Conservation (phyloP, 2,329 filamentous ascomycete species). For the Aspergillus fumigatiaffinis region DNA sequence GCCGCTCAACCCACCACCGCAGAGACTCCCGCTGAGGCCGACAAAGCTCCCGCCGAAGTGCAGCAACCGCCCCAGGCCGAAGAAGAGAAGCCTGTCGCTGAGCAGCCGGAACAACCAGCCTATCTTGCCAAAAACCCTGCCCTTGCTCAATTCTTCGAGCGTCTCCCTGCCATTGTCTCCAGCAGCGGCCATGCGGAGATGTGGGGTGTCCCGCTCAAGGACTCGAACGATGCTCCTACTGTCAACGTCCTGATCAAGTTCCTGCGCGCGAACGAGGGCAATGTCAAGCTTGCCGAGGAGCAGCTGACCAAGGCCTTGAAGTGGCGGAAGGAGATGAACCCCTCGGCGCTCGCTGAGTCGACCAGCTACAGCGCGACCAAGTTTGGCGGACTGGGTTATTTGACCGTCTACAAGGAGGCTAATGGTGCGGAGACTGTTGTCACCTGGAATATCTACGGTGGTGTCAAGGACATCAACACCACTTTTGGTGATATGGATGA, state of each 20-base stretch:
- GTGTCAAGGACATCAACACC: conserved; percentile 71
- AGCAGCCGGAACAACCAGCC: conserved; percentile 27
- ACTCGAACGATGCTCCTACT: conserved; percentile 61
- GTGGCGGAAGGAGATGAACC: conserved; percentile 77
- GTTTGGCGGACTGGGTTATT: conserved; percentile 75
- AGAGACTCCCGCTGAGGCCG: conserved; percentile 4
- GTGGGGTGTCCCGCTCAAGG: conserved; percentile 72
- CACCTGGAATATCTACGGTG: conserved; percentile 92
- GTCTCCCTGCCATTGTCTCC: conserved; percentile 56
- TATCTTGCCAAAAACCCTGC: conserved; percentile 38
- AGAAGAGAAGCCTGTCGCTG: not conserved
- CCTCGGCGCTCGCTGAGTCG: conserved; percentile 60
- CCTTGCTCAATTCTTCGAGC: conserved; percentile 55
- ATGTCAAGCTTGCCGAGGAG: conserved; percentile 67
- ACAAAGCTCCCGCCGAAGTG: conserved; percentile 5
- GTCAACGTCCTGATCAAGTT: conserved; percentile 89
- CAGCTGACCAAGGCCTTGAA: conserved; percentile 76
- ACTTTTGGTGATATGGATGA: conserved; percentile 80
- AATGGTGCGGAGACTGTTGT: conserved; percentile 58
- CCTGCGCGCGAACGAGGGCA: conserved; percentile 80
- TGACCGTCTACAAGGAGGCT: conserved; percentile 64
- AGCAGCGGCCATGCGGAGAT: conserved; percentile 67
- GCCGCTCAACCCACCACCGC: conserved; percentile 1
- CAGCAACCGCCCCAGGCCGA: not conserved
- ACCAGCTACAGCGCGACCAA: conserved; percentile 62